These are phyloP conservation scores for Geotrichum ghanense DNA, from an alignment of 805 yeast genomes.

Conservation along the genomic window DNA sequence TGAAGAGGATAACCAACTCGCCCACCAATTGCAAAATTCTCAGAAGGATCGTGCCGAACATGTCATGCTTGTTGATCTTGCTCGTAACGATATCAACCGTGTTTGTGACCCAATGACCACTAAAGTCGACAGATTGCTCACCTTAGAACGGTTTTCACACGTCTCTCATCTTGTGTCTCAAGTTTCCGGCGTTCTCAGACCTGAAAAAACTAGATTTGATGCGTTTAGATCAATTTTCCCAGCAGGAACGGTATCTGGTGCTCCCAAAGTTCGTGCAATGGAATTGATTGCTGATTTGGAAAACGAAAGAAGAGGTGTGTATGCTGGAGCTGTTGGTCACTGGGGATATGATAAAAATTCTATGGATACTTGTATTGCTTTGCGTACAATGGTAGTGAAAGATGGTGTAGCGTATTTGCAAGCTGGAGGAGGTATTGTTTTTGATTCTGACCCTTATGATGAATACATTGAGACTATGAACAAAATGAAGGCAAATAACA, in stretches of 20 bases:
- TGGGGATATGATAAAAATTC: slow-evolving; percentile 94
- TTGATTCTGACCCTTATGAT: slow-evolving; percentile 88
- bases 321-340: slow-evolving; percentile 98
- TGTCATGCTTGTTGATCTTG: slow-evolving; percentile 96
- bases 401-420: slow-evolving; percentile 86
- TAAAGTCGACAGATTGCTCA: slow-evolving; percentile 75
- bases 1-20: slow-evolving; percentile 83
- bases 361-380: slow-evolving; percentile 96
- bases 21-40: slow-evolving; percentile 59
- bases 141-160: slow-evolving; percentile 89
- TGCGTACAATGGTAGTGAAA: slow-evolving; percentile 93
- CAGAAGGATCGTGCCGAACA: slow-evolving; percentile 95
- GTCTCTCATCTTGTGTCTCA: slow-evolving; percentile 95
- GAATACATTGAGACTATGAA: slow-evolving; percentile 95
- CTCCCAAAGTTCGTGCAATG: slow-evolving; percentile 97
- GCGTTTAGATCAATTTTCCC: slow-evolving; percentile 98
- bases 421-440: slow-evolving; percentile 98
- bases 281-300: slow-evolving; percentile 84
- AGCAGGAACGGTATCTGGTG: slow-evolving; percentile 98
- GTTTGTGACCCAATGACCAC: slow-evolving; percentile 84
- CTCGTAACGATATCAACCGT: slow-evolving; percentile 91
- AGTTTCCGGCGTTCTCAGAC: slow-evolving; percentile 82
- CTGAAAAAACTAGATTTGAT: slow-evolving; percentile 81
- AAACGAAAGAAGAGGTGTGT: slow-evolving; percentile 86
- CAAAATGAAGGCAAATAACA: slow-evolving; percentile 89